Base-by-base conservation (phyloP, 257 asterid genomes). In the Misopates orontium region DNA sequence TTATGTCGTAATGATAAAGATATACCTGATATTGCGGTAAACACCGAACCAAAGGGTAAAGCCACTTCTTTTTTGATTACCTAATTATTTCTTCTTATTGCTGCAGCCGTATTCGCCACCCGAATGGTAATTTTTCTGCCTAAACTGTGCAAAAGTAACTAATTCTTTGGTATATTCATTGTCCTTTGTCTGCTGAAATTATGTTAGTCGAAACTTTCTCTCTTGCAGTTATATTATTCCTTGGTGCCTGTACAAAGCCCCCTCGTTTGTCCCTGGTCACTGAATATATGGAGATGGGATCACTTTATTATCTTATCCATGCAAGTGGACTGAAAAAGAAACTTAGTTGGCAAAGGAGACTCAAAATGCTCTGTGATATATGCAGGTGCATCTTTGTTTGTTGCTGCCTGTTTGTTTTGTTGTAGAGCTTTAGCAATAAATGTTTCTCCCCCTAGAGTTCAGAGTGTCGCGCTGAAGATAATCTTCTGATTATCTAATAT, bases 221-320 rank as follows among this genome's bases (percentile, higher is more conserved):
- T 63, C 45, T 17, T 80, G 80, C 90, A 91, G 98, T 91, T 66
- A 91, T 91, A 74, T 66, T 91, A 69, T 91, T 91, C 78, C 91
- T 87, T 23, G 98, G 98, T 66, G 98, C 95, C 64, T 91, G 98
- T 75, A 88, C 91, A 42, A 78, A 77, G 71, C 96, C 98, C 57
- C 96, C 96, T 10, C 96, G 84, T 59, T 84, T 91, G 56, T 91
- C 98, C 73, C 59, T 91, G 74, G 86, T 88, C 59, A 91, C 96
- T 3, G 96, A 91, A 70, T 88, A 82, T 66, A 88, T 91, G 98
- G 96, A 91, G 73, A 83, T 88, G 98, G 95, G 98, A 58, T 88
- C 98, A 42, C 76, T 91, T 45, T 88, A 91, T 76, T 85, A 80
- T 80, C 81, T 91, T 64, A 88, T 91, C 82, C 98, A 88, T 41